phyloP scores from a whole-genome alignment of 805 yeast genomes.

The Lipomyces kockii region DNA sequence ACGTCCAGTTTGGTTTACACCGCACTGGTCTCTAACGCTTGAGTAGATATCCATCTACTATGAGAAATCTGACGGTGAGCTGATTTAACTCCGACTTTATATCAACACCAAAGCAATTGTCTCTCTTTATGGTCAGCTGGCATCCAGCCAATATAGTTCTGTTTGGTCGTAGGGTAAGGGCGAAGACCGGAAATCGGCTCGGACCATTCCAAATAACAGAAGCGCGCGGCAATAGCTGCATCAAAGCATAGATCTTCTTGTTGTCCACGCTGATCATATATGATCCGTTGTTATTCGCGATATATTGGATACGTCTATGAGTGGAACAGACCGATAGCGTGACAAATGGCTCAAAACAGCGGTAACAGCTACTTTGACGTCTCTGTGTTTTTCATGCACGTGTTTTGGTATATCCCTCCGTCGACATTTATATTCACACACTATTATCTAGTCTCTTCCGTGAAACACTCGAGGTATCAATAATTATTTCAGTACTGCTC shows the following conservation, averaged over 20 bases:
- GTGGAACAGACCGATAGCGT: neutral
- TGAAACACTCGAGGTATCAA: constrained; percentile 90
- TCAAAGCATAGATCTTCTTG: neutral
- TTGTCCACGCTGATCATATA: neutral
- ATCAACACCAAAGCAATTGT: no score
- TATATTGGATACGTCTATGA: neutral
- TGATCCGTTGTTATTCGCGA: neutral
- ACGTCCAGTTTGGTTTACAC: no score
- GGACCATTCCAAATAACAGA: neutral
- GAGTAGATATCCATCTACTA: no score
- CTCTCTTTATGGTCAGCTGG: no score
- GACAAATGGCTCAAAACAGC: neutral
- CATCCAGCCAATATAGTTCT: neutral
- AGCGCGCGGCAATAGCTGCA: neutral
- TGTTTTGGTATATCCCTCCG: neutral
- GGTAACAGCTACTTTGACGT: constrained; percentile 52
- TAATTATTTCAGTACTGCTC: constrained; percentile 85
- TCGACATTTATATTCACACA: neutral
- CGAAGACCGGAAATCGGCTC: no score
- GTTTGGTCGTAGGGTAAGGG: neutral
- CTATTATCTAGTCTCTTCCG: constrained; percentile 62
- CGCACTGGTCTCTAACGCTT: no score
- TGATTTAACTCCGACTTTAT: no score
- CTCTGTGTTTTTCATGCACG: constrained; percentile 39
- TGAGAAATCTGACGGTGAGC: no score